Evolutionary conservation across 176 grass and related monocot species (phyloP).

Genomic region (Puya raimondii): DNA sequence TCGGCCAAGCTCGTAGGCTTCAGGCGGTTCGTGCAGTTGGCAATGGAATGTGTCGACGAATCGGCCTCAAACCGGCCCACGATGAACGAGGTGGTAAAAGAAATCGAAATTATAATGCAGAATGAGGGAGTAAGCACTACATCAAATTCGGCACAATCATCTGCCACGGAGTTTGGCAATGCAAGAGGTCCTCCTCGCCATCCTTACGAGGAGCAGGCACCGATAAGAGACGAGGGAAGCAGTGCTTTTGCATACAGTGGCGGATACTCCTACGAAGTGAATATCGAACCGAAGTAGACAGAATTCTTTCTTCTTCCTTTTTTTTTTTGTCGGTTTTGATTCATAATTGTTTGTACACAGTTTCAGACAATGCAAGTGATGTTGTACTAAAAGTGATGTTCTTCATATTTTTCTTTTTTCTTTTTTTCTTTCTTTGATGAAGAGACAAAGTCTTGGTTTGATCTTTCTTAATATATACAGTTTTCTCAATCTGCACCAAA

Average conservation of each 20-base stretch:
- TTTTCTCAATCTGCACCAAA: too few relatives aligned
- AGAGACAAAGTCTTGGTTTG: too few relatives aligned
- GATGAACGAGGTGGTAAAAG: conserved; percentile 70
- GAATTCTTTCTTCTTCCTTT: neutral
- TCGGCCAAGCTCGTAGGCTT: conserved; percentile 28
- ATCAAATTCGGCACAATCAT: conserved; percentile 23
- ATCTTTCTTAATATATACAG: too few relatives aligned
- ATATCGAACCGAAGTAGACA: neutral
- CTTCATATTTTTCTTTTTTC: too few relatives aligned
- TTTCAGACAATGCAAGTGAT: too few relatives aligned
- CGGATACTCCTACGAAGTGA: neutral
- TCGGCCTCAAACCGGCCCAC: conserved; percentile 37
- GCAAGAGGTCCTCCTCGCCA: neutral
- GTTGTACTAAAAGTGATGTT: too few relatives aligned
- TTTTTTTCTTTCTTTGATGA: too few relatives aligned
- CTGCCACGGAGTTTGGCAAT: conserved; percentile 17
- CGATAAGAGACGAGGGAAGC: neutral
- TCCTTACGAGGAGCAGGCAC: neutral
- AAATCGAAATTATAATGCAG: conserved; percentile 59
- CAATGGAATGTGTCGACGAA: conserved; percentile 59
- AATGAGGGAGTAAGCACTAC: conserved; percentile 14
- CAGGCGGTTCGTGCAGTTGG: conserved; percentile 62
- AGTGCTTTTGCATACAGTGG: conserved; percentile 4
- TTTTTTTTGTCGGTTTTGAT: neutral
- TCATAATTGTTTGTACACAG: neutral